A percentile compares a stretch with the other conserved stretches of the same genome.
Evolutionary conservation across 2,329 filamentous ascomycete genomes (phyloP).

Genomic region (Aspergillus vadensis): DNA sequence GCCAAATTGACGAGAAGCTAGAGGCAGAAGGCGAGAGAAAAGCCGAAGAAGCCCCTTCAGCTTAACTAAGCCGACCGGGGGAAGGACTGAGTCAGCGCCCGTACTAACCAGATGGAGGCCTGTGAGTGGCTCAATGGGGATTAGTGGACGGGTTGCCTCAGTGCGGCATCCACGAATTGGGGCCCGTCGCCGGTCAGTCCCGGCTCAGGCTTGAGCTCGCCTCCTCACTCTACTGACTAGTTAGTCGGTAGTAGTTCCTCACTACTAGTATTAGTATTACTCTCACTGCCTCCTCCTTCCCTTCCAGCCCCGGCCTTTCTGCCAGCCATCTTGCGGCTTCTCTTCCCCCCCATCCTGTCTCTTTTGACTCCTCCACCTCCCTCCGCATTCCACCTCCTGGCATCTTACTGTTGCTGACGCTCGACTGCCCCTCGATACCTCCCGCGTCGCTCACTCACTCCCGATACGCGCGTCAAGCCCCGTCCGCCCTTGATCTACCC

Average conservation of each 20-base stretch:
- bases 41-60: not conserved
- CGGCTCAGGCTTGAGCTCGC: not conserved
- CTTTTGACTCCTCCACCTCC: too few relatives aligned
- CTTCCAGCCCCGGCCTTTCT: not conserved
- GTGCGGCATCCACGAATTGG: not conserved
- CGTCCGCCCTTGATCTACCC: not conserved
- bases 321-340: not conserved
- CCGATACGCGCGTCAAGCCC: not conserved
- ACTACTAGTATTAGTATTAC: too few relatives aligned
- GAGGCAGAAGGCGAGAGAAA: not conserved
- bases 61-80: not conserved
- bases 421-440: not conserved
- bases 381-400: conserved; percentile 1
- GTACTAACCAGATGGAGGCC: not conserved
- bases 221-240: not conserved
- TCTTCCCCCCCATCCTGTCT: not conserved
- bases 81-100: not conserved
- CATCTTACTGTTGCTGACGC: not conserved
- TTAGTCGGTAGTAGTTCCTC: too few relatives aligned
- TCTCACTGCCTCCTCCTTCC: not conserved
- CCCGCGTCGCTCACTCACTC: not conserved
- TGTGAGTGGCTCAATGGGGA: not conserved
- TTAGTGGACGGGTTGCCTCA: not conserved
- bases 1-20: not conserved
- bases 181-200: not conserved